phyloP scores from a whole-genome alignment of 2,329 filamentous ascomycete genomes.

The Talaromyces sp. region DNA sequence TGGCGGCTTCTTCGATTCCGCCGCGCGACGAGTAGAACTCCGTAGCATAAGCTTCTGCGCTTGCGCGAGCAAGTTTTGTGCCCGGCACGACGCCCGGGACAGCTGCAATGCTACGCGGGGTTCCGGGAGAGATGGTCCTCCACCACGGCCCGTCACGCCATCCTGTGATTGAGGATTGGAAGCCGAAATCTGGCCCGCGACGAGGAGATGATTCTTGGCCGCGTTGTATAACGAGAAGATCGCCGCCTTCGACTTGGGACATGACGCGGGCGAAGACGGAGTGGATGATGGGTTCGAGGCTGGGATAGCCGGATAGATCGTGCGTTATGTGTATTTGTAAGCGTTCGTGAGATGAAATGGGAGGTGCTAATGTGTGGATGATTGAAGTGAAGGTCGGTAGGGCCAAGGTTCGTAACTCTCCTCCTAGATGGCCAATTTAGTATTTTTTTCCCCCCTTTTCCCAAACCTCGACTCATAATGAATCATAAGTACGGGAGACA shows the following conservation, averaged over 20 bases:
- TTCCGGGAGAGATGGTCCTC: constrained; percentile 57
- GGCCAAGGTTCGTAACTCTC: constrained; percentile 79
- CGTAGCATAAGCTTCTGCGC: constrained; percentile 78
- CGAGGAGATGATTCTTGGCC: constrained; percentile 77
- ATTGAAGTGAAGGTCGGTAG: constrained; percentile 93
- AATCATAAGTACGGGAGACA: constrained; percentile 24
- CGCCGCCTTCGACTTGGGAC: constrained; percentile 97
- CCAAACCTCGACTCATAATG: not conserved
- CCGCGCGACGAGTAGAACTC: constrained; percentile 79
- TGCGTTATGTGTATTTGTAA: constrained; percentile 97
- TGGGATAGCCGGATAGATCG: constrained; percentile 90
- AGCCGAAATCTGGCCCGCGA: constrained; percentile 50
- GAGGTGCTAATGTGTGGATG: constrained; percentile 89
- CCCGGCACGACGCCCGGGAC: constrained; percentile 80
- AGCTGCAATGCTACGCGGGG: constrained; percentile 70
- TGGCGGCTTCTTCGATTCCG: constrained; percentile 74
- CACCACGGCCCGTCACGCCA: constrained; percentile 98
- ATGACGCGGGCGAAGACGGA: constrained; percentile 91
- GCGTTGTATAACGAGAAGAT: constrained; percentile 88
- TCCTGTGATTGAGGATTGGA: constrained; percentile 44
- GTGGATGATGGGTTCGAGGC: constrained; percentile 88
- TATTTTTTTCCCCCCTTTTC: constrained; percentile 12
- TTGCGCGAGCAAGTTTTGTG: constrained; percentile 84
- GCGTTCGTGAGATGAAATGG: constrained; percentile 93
- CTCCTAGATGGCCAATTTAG: constrained; percentile 54